Evolutionary conservation across 345 rosid genomes (phyloP).

Genomic region (Eucalyptus camaldulensis): DNA sequence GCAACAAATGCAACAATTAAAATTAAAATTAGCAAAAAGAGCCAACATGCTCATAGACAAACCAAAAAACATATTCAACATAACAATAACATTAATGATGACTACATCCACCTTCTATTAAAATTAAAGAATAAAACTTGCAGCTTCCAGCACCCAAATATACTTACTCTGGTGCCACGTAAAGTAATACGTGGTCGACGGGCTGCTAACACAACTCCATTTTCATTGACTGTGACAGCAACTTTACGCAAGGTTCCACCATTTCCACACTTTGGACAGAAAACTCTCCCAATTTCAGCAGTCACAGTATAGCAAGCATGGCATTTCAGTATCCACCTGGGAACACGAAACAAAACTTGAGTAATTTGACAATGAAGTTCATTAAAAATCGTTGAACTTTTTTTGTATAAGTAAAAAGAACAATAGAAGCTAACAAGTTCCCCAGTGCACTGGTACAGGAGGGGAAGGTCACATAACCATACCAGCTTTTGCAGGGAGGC

Average conservation of each 20-base stretch:
- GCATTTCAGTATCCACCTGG: conserved; percentile 88
- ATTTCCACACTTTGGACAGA: conserved; percentile 94
- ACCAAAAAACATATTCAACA: neutral
- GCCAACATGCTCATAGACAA: neutral
- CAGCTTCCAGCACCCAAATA: neutral
- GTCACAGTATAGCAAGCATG: conserved; percentile 95
- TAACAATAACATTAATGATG: neutral
- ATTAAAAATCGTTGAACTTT: neutral
- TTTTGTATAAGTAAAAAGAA: neutral
- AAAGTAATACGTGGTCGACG: conserved; percentile 54
- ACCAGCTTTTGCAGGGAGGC: neutral
- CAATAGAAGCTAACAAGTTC: neutral
- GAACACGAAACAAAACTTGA: neutral
- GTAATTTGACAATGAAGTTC: neutral
- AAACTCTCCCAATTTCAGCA: conserved; percentile 69
- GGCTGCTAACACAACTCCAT: conserved; percentile 55
- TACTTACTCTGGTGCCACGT: conserved; percentile 74
- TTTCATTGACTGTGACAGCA: conserved; percentile 74
- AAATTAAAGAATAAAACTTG: neutral
- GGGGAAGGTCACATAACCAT: neutral
- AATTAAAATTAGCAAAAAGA: neutral
- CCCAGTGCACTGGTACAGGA: neutral
- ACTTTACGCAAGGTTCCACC: conserved; percentile 88
- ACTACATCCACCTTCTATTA: neutral
- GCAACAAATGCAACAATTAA: neutral